Conservation (phyloP, 345 rosid species). For the Eucalyptus viminalis region DNA sequence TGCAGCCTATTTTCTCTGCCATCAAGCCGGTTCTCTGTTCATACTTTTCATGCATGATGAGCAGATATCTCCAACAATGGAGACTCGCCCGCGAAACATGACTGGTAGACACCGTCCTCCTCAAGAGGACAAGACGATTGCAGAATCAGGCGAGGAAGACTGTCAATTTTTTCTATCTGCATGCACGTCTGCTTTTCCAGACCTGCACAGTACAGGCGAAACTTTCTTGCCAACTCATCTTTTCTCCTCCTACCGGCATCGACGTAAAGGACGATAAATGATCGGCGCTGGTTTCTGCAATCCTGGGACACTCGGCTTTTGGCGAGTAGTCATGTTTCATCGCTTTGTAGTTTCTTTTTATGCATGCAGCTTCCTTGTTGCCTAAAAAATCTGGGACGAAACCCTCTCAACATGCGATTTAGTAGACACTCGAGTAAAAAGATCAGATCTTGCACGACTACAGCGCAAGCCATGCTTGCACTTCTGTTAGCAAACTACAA, state of each 20-base stretch:
- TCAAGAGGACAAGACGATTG: neutral
- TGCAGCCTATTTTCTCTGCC: neutral
- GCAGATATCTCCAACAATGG: neutral
- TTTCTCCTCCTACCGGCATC: neutral
- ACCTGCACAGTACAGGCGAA: neutral
- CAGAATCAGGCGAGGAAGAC: neutral
- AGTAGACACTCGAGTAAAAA: neutral
- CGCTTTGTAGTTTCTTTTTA: neutral
- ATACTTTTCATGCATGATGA: neutral
- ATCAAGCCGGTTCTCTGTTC: neutral
- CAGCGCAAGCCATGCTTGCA: neutral
- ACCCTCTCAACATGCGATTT: neutral
- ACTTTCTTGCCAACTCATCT: neutral
- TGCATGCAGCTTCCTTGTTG: neutral
- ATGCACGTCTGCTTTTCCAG: neutral
- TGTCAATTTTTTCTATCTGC: neutral
- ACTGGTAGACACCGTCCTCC: neutral
- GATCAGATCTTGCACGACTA: neutral
- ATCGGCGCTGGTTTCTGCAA: neutral
- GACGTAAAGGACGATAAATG: neutral
- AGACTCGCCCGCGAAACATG: neutral
- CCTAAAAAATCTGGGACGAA: neutral
- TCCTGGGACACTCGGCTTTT: neutral
- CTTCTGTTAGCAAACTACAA: neutral
- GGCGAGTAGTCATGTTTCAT: neutral